These are phyloP conservation scores for Cercospora nicotianae DNA, from an alignment of 2,329 filamentous ascomycete species.

Conservation along the genomic window DNA sequence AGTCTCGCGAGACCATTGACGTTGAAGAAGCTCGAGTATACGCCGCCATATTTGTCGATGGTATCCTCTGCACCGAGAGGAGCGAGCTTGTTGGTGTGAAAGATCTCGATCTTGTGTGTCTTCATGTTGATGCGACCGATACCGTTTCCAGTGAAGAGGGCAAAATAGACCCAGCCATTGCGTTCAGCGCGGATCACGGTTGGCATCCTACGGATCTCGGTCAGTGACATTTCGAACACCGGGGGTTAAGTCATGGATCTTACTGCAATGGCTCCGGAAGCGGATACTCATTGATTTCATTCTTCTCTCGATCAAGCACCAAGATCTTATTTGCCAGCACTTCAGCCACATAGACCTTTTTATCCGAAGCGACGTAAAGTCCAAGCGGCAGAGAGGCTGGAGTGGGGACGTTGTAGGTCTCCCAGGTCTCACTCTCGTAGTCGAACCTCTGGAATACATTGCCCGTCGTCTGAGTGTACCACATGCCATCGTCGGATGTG, in stretches of 20 bases:
- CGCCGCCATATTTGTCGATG: slow-evolving; percentile 25
- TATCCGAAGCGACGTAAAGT: slow-evolving; percentile 21
- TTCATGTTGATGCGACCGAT: slow-evolving; percentile 26
- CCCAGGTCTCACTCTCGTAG: slow-evolving; percentile 24
- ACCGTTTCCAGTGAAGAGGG: slow-evolving; percentile 24
- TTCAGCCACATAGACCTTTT: slow-evolving; percentile 24
- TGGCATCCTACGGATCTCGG: slow-evolving; percentile 12
- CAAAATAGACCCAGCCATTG: slow-evolving; percentile 27
- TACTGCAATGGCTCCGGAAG: slow-evolving; percentile 18
- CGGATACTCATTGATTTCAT: slow-evolving; percentile 21
- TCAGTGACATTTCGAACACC: neutral
- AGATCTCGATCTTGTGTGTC: slow-evolving; percentile 25
- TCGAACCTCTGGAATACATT: slow-evolving; percentile 26
- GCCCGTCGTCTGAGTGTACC: slow-evolving; percentile 27
- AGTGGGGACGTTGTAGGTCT: slow-evolving; percentile 24
- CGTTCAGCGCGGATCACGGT: slow-evolving; percentile 25
- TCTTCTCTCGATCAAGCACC: slow-evolving; percentile 17
- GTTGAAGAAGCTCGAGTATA: slow-evolving; percentile 26
- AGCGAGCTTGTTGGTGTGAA: slow-evolving; percentile 20
- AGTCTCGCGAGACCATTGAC: slow-evolving; percentile 20
- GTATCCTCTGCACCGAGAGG: slow-evolving; percentile 27
- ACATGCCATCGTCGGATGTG: slow-evolving; percentile 25
- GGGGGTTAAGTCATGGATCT: neutral
- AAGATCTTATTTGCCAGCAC: slow-evolving; percentile 28
- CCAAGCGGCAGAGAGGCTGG: slow-evolving; percentile 25